These are phyloP conservation scores for Falciphora oryzae DNA, from an alignment of 2,329 filamentous ascomycete genomes.

Conservation along the genomic window DNA sequence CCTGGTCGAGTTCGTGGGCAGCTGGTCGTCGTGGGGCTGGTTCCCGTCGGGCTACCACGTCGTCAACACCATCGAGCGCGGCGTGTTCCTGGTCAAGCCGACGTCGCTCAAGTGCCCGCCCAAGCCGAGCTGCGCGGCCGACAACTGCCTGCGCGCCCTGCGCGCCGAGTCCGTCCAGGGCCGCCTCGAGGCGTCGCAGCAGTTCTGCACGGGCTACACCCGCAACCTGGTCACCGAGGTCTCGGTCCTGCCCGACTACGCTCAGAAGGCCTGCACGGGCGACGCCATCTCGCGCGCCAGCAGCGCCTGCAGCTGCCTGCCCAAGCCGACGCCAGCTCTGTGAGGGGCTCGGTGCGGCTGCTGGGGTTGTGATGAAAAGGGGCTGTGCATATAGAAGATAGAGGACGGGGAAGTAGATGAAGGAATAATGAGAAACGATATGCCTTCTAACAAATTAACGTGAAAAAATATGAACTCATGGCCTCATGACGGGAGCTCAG, in stretches of 20 bases:
- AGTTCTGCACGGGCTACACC: conserved; percentile 25
- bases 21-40: conserved; percentile 39
- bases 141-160: conserved; percentile 30
- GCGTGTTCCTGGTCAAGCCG: conserved; percentile 30
- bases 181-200: conserved; percentile 23
- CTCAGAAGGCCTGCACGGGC: conserved; percentile 14
- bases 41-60: conserved; percentile 33
- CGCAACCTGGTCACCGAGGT: background rate
- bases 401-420: background rate
- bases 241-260: conserved; percentile 1
- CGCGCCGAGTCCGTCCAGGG: conserved; percentile 25
- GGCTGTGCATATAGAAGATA: background rate
- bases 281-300: conserved; percentile 16
- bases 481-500: no score
- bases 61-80: conserved; percentile 43
- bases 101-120: conserved; percentile 12
- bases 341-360: background rate
- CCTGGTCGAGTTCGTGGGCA: conserved; percentile 31
- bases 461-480: no score
- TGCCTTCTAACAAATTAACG: background rate
- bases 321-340: conserved; percentile 10
- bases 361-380: background rate
- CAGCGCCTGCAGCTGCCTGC: conserved; percentile 20
- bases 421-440: background rate
- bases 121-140: conserved; percentile 15